Evolutionary conservation across 768 basidiomycete genomes (phyloP).

Genomic region (Russula sp.): DNA sequence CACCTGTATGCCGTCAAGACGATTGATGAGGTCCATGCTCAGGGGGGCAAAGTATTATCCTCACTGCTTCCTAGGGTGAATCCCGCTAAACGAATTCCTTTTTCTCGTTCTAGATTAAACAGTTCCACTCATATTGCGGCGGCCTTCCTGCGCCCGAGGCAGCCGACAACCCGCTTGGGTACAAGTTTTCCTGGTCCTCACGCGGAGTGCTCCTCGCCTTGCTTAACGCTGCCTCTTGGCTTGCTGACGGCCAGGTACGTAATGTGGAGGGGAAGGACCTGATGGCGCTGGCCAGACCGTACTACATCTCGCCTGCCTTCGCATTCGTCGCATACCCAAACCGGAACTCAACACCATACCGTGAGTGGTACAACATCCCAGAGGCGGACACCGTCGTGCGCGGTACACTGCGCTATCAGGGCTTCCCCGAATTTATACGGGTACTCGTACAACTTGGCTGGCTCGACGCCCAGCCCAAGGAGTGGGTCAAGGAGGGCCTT

Average conservation of each 20-base stretch:
- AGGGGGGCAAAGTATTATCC: conserved; percentile 77
- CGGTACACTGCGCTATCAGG: conserved; percentile 91
- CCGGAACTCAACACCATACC: conserved; percentile 87
- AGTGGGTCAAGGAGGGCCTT: conserved; percentile 67
- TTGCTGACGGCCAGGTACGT: conserved; percentile 56
- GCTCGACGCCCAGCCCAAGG: conserved; percentile 69
- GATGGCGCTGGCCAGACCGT: conserved; percentile 87
- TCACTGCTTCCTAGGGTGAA: background rate
- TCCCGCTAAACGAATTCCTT: conserved; percentile 1
- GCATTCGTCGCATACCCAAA: conserved; percentile 98
- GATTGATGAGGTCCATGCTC: conserved; percentile 87
- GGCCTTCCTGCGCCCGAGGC: conserved; percentile 91
- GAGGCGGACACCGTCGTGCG: conserved; percentile 91
- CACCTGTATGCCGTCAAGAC: conserved; percentile 93
- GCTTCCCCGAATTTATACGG: conserved; percentile 92
- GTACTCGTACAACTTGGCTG: conserved; percentile 85
- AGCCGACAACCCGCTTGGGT: conserved; percentile 92
- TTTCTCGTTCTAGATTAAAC: conserved; percentile 53
- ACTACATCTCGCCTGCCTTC: conserved; percentile 92
- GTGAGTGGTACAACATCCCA: conserved; percentile 86
- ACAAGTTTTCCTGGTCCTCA: conserved; percentile 99
- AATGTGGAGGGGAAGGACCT: conserved; percentile 73
- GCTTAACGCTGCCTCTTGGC: conserved; percentile 82
- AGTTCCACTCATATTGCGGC: conserved; percentile 93
- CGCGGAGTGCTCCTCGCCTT: conserved; percentile 93